Evolutionary conservation across 2,329 filamentous ascomycete species (phyloP).

Genomic region (Anisogramma anomala): DNA sequence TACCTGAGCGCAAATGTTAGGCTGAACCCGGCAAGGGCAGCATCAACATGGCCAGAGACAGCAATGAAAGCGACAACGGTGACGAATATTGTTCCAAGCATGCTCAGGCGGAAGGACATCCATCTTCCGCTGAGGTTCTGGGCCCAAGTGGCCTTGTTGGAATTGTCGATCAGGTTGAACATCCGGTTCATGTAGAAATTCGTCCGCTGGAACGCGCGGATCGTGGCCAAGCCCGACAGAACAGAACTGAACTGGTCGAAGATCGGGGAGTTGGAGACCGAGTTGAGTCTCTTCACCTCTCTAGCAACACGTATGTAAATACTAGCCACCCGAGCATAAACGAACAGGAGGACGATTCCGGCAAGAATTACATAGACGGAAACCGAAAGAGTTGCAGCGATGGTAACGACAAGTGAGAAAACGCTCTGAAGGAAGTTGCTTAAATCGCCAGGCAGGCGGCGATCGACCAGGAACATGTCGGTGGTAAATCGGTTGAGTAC

Average conservation of each 20-base stretch:
- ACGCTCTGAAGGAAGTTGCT: conserved; percentile 20
- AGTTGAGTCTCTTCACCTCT: conserved; percentile 31
- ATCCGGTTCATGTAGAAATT: conserved; percentile 27
- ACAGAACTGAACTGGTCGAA: conserved; percentile 31
- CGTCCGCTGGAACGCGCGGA: conserved; percentile 28
- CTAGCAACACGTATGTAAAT: conserved; percentile 28
- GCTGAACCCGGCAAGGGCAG: conserved; percentile 30
- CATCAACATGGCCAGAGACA: conserved; percentile 25
- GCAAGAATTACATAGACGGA: conserved; percentile 27
- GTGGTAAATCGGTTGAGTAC: conserved; percentile 32
- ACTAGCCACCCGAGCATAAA: conserved; percentile 25
- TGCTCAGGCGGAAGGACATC: conserved; percentile 29
- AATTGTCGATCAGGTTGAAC: conserved; percentile 24
- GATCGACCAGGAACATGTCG: conserved; percentile 29
- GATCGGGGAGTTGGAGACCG: conserved; percentile 29
- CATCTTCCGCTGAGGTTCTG: conserved; percentile 23
- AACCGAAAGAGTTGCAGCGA: conserved; percentile 25
- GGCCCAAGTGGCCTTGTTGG: conserved; percentile 23
- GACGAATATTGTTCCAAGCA: conserved; percentile 29
- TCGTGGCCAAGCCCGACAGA: conserved; percentile 29
- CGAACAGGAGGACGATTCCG: conserved; percentile 23
- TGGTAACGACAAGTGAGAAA: conserved; percentile 25
- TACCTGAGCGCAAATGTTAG: conserved; percentile 29
- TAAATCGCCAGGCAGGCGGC: conserved; percentile 21
- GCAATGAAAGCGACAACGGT: conserved; percentile 25